Base-by-base conservation (phyloP, 371 early-diverging fungal genomes). In the Lichtheimia ornata region DNA sequence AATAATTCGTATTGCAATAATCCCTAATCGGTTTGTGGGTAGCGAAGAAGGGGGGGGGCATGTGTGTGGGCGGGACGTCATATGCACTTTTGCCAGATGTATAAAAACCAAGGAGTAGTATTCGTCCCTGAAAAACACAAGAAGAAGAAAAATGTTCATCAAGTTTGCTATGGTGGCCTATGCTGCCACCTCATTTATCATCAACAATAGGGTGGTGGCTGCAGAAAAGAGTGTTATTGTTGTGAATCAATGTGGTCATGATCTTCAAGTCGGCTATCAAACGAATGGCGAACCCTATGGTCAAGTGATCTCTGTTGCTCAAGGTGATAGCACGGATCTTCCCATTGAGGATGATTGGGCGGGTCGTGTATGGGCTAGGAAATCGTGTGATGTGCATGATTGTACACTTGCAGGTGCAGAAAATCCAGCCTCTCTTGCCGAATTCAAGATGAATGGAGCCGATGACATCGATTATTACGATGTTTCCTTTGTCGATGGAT, bases 401-500 rank as follows among this genome's bases (percentile, higher is more conserved):
- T 69, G 71, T 47, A 41, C 44, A 14, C 40, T 67, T 11, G 74
- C 70, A 4, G 64, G 71, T 44, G 71, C 71, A 17, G 58, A 24
- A 6, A 65, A 70, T 44, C 75, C 75, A 22, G 75, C 68, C 11
- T 71, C 73, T 4, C 60, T 74, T 27, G 78, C 79, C n/a, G 79
- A 75, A 50, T 78, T 78, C 61, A 75, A 54, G 40, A 56, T 78
- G 24, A 54, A 47, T 3, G 63, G 65, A n/a, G 57, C 63, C 0
- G 41, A 61, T 18, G 62, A 71, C 20, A 62, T 69, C 5, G 75
- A 78, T 50, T 78, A 66, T 44, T 78, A 78, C 24, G 75, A 78
- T 58, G 63, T 78, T 5, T 78, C 79, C 0, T 71, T 75, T 67
- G 75, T 80, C 0, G 81, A 77, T 58, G 80, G 80, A 5, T 80